Evolutionary conservation across 1,284 basidiomycete species (phyloP), one percentile per base, ranked within the genome.

Genomic region (Cryptococcus maquisensis): DNA sequence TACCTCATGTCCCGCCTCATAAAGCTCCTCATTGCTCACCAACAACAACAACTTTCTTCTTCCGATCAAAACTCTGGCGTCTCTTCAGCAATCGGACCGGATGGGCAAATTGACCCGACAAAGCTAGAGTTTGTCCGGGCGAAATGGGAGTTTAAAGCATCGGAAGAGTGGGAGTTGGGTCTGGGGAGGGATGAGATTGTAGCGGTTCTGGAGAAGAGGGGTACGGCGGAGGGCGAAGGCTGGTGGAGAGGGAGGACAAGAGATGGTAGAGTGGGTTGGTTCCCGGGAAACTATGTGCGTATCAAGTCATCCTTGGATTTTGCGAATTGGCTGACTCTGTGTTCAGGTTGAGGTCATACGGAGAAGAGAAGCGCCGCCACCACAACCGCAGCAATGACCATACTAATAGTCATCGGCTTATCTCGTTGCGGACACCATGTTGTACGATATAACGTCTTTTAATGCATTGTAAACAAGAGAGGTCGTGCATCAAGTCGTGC

Each of bases 201-300:
- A 3, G 96, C 96, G 2, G 86, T 99, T 47, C 84, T 95, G 75
- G 89, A 84, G 47, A 89, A 87, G 71, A 75, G 87, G 57, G 87
- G 90, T 65, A 84, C 41, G n/a, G 85, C 88, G 64, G 86, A 86
- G 47, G 82, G 87, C 23, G 85, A 86, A 55, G 91, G 93, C 47
- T 99, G 96, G 95, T 98, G 94, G 93, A 87, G 87, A 72, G 95
- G 95, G 0, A 80, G 95, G 49, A 95, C 90, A 57, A 82, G 95
- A 55, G 94, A 98, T 65, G 96, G 95, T 0, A 81, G 87, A 59
- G 86, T 91, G 63, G 95, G 95, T 0, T 99, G 93, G 93, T 97
- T 99, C 82, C 95, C 95, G 1, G 84, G 81, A 61, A 94, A 89
- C 65, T 94, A 87, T 82, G 90, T 92, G 62, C 61, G 67, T 65